phyloP scores from a whole-genome alignment of 305 asterid genomes.

The Fraxinus baroniana region DNA sequence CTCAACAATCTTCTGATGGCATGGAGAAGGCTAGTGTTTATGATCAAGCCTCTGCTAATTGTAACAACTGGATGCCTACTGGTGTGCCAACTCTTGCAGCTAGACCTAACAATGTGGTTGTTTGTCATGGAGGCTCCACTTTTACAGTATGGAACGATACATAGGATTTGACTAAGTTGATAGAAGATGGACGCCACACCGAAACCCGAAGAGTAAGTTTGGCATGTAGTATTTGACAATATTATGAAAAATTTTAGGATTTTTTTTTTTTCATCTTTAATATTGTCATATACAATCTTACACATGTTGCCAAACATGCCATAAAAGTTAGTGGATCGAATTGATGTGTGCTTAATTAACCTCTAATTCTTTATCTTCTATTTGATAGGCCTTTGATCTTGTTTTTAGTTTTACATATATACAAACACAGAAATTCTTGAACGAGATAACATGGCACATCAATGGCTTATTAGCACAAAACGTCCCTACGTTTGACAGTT shows the following conservation, averaged over 20 bases:
- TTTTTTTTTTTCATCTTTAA: not conserved
- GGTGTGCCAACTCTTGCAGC: slow-evolving; percentile 44
- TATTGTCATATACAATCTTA: not conserved
- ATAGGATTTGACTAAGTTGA: not conserved
- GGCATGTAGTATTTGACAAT: not conserved
- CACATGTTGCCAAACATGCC: not conserved
- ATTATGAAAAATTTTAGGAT: not conserved
- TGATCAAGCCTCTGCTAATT: slow-evolving; percentile 35
- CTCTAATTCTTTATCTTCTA: slow-evolving; percentile 11
- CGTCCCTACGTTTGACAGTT: too few species aligned
- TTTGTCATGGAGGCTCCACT: slow-evolving; percentile 45
- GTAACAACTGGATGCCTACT: slow-evolving; percentile 57
- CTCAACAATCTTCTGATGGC: slow-evolving; percentile 36
- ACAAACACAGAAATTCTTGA: not conserved
- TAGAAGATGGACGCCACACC: not conserved
- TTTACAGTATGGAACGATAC: slow-evolving; percentile 53
- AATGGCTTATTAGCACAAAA: too few species aligned
- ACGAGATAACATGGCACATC: not conserved
- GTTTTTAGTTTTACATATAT: not conserved
- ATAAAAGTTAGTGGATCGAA: not conserved
- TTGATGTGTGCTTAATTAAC: slow-evolving; percentile 45
- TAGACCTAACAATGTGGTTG: slow-evolving; percentile 33
- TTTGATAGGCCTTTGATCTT: not conserved
- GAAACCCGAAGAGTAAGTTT: not conserved
- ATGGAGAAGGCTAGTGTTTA: slow-evolving; percentile 28